These are phyloP conservation scores for Leucosporidium scottii DNA, from an alignment of 768 basidiomycete species.

Conservation along the genomic window DNA sequence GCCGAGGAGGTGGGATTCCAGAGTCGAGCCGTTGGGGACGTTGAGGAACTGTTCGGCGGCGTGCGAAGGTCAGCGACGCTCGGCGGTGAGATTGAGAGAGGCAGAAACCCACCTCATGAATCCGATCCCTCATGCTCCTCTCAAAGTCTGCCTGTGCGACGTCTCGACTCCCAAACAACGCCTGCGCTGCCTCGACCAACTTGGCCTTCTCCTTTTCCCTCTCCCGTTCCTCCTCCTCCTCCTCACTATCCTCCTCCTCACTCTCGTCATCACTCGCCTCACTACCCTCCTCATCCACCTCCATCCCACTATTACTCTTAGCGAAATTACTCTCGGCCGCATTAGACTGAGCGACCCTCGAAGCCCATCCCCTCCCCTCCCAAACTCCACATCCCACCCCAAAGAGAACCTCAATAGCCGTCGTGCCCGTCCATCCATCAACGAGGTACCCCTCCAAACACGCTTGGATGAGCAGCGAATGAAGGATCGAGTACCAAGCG, in stretches of 20 bases:
- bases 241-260: conserved; percentile 18
- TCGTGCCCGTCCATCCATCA: conserved; percentile 68
- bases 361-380: conserved; percentile 33
- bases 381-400: conserved; percentile 52
- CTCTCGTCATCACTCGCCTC: background rate
- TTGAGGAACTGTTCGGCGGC: conserved; percentile 24
- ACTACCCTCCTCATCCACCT: conserved; percentile 4
- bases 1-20: conserved; percentile 11
- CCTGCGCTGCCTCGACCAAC: conserved; percentile 20
- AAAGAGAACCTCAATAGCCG: conserved; percentile 63
- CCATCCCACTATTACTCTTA: background rate
- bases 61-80: background rate
- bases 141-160: conserved; percentile 64
- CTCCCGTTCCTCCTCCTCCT: conserved; percentile 40
- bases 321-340: background rate
- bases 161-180: conserved; percentile 25
- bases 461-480: conserved; percentile 70
- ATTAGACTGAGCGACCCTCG: background rate
- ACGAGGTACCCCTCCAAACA: conserved; percentile 77
- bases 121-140: conserved; percentile 63
- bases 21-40: conserved; percentile 9
- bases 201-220: conserved; percentile 44
- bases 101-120: conserved; percentile 51
- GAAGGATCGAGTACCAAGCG: conserved; percentile 75
- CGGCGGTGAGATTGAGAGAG: no score